These are phyloP conservation scores for Camelina laxa DNA, from an alignment of 345 rosid species.

Conservation along the genomic window DNA sequence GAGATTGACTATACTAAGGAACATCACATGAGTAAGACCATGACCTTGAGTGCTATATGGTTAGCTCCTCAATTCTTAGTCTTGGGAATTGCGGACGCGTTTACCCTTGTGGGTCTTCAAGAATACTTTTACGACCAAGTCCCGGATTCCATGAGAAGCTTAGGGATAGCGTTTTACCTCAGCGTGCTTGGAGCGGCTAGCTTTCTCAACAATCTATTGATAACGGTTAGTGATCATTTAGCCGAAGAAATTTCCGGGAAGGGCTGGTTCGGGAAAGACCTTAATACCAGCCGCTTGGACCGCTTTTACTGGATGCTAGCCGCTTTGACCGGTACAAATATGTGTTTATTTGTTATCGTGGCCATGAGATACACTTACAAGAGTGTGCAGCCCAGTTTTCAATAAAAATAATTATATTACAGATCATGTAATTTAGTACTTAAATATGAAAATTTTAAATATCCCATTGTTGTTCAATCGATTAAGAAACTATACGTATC, in stretches of 20 bases:
- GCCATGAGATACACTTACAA: constrained; percentile 78
- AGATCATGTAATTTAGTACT: too few species aligned
- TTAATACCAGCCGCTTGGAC: constrained; percentile 78
- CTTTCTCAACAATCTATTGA: constrained; percentile 75
- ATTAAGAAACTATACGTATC: constrained; percentile 67
- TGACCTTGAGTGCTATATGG: constrained; percentile 52
- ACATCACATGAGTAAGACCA: constrained; percentile 9
- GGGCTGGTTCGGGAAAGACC: constrained; percentile 82
- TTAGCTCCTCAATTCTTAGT: constrained; percentile 57
- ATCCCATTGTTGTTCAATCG: background rate
- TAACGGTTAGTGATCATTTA: constrained; percentile 58
- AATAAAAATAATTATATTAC: too few species aligned
- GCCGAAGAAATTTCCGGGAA: constrained; percentile 52
- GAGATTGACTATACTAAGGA: constrained; percentile 43
- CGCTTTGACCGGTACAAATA: constrained; percentile 51
- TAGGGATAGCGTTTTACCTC: constrained; percentile 63
- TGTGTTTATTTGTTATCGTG: constrained; percentile 56
- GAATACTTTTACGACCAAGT: constrained; percentile 76
- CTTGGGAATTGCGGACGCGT: constrained; percentile 61
- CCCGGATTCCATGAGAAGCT: constrained; percentile 70
- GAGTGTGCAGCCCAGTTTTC: constrained; percentile 66
- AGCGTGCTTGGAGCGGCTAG: constrained; percentile 69
- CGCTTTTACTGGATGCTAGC: constrained; percentile 80
- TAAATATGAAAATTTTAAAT: constrained; percentile 1
- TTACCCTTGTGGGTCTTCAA: constrained; percentile 63